A percentile compares a stretch with the other conserved stretches of the same genome.
These are phyloP conservation scores for Melampsora americana DNA, from an alignment of 1,284 basidiomycete genomes.

Conservation along the genomic window DNA sequence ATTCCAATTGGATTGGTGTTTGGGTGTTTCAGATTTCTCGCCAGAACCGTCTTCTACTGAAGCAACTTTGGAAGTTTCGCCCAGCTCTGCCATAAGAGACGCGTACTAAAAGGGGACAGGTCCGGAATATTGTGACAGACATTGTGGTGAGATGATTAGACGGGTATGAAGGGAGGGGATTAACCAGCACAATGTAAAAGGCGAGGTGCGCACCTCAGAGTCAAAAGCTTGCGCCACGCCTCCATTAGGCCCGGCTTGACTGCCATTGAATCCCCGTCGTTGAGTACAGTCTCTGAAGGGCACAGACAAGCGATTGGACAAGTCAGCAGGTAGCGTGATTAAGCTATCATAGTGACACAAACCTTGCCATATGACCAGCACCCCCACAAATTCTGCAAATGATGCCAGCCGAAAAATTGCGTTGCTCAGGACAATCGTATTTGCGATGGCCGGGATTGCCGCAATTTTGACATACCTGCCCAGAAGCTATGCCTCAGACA, in stretches of 20 bases:
- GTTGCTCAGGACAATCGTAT: slow-evolving; percentile 94
- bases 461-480: slow-evolving; percentile 44
- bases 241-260: background rate
- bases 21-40: slow-evolving; percentile 28
- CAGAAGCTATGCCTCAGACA: slow-evolving; percentile 49
- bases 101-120: slow-evolving; percentile 67
- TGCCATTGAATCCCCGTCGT: slow-evolving; percentile 28
- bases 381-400: slow-evolving; percentile 94
- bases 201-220: slow-evolving; percentile 28
- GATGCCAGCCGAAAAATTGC: slow-evolving; percentile 94
- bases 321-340: background rate
- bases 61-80: slow-evolving; percentile 61
- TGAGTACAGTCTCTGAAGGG: slow-evolving; percentile 41
- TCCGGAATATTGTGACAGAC: background rate
- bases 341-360: slow-evolving; percentile 1
- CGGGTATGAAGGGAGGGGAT: background rate
- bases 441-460: slow-evolving; percentile 66
- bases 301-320: background rate
- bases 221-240: slow-evolving; percentile 42
- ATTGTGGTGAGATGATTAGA: background rate
- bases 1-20: slow-evolving; percentile 27
- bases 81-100: slow-evolving; percentile 94
- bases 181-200: background rate
- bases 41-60: slow-evolving; percentile 30
- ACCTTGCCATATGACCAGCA: slow-evolving; percentile 85